Conservation (phyloP, 2,329 filamentous ascomycete species). For the Pseudogymnoascus sp. region DNA sequence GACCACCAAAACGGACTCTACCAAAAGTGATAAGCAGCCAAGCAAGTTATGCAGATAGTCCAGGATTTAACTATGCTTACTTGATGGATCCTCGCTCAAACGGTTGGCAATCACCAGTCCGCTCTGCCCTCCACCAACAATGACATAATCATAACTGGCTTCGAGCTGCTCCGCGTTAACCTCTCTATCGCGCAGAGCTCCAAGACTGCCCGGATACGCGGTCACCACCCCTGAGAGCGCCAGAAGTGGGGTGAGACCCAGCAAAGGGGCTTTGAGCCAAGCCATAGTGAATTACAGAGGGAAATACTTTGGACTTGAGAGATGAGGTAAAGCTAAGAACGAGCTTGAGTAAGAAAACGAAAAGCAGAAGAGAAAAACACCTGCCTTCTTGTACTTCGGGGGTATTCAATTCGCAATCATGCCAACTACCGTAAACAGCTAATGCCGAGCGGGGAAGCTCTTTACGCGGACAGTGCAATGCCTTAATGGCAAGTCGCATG, state of each 20-base stretch:
- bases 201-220: background rate
- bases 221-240: background rate
- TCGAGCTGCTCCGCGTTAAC: background rate
- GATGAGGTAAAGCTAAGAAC: background rate
- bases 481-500: background rate
- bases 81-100: slow-evolving; percentile 32
- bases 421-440: background rate
- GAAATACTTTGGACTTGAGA: background rate
- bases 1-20: slow-evolving; percentile 6
- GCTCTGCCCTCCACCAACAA: slow-evolving; percentile 40
- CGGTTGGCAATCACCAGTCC: slow-evolving; percentile 37
- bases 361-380: background rate
- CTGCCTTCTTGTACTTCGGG: slow-evolving; percentile 1
- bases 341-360: background rate
- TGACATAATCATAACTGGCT: slow-evolving; percentile 30
- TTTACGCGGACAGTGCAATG: background rate
- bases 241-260: background rate
- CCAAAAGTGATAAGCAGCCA: background rate
- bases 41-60: background rate
- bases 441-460: slow-evolving; percentile 6
- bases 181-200: background rate
- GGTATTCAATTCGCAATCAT: background rate
- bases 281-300: slow-evolving; percentile 5
- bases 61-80: background rate
- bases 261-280: slow-evolving; percentile 4